Evolutionary conservation across 352 stramenopile species (phyloP), one percentile per base, ranked within the genome.

Genomic region (Phytopythium kandeliae): DNA sequence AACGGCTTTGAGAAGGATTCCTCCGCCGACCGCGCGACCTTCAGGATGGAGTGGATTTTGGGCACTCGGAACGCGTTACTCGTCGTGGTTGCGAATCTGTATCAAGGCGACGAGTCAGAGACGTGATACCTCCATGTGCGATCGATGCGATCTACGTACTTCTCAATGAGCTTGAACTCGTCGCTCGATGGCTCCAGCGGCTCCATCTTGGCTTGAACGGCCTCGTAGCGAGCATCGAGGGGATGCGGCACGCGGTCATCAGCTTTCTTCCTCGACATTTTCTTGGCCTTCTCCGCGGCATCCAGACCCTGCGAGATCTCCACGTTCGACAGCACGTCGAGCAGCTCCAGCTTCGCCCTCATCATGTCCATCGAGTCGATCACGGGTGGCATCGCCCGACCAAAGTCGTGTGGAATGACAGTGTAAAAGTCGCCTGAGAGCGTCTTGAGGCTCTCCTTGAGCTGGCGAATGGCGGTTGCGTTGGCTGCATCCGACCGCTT

Each of bases 361-460:
- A 89, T 49, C 38, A 74, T 63, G 8, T 63, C 67, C 54, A 84
- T 71, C 17, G 63, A 72, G 3, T 60, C 60, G 52, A 89, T 86
- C 21, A 74, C 47, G 0, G 74, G 75, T 2, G 78, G 75, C 36
- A 86, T 30, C 8, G 58, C 57, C 6, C 67, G 73, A 13, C 78
- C 75, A 55, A 87, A 86, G 34, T 89, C 70, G 43, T 89, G 78
- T 34, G 78, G 78, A 35, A 89, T 85, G 21, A 89, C 63, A 38
- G 76, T 75, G 60, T 89, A 89, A 46, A 89, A 87, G 33, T 81
- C 69, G 45, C 67, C 83, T 11, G 74, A 80, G 10, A 86, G 69
- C 15, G 63, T 28, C 41, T 84, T 85, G 10, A 89, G 60, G 24
- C 78, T 58, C 0, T 38, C 33, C 34, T 68, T 72, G 11, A 71